phyloP scores from a whole-genome alignment of 2,329 filamentous ascomycete genomes.

The Alternaria brassicicola region DNA sequence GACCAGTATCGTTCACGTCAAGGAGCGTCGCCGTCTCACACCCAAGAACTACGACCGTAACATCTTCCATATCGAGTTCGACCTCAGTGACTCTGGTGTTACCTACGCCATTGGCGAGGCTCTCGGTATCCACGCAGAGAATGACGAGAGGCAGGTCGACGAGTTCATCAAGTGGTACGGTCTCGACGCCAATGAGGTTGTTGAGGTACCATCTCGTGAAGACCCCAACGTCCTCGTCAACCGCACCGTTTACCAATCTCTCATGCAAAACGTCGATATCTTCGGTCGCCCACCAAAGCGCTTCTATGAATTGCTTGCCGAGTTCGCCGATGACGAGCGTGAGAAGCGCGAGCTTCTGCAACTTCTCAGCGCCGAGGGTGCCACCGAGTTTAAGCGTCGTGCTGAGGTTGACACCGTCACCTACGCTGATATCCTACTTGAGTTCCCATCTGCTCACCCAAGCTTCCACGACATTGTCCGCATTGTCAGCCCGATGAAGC shows the following conservation, averaged over 20 bases:
- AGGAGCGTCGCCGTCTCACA: slow-evolving; percentile 93
- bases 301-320: slow-evolving; percentile 92
- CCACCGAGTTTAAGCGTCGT: slow-evolving; percentile 88
- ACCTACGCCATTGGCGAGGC: slow-evolving; percentile 98
- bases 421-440: slow-evolving; percentile 86
- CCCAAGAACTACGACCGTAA: slow-evolving; percentile 91
- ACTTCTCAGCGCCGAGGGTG: slow-evolving; percentile 75
- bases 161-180: slow-evolving; percentile 92
- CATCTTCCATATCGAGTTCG: slow-evolving; percentile 99
- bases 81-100: slow-evolving; percentile 86
- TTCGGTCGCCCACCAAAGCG: slow-evolving; percentile 96
- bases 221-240: slow-evolving; percentile 76
- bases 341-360: slow-evolving; percentile 81
- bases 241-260: slow-evolving; percentile 88
- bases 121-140: slow-evolving; percentile 94
- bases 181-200: slow-evolving; percentile 78
- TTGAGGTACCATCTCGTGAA: slow-evolving; percentile 90
- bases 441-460: slow-evolving; percentile 89
- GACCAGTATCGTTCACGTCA: slow-evolving; percentile 86
- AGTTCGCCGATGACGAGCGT: slow-evolving; percentile 80
- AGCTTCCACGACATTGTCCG: slow-evolving; percentile 85
- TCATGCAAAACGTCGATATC: slow-evolving; percentile 93
- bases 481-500: slow-evolving; percentile 90
- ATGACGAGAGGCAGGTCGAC: slow-evolving; percentile 77
- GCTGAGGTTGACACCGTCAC: slow-evolving; percentile 90